These are phyloP conservation scores for Houttuynia cordata DNA, from an alignment of 164 flowering plant species.

Conservation along the genomic window DNA sequence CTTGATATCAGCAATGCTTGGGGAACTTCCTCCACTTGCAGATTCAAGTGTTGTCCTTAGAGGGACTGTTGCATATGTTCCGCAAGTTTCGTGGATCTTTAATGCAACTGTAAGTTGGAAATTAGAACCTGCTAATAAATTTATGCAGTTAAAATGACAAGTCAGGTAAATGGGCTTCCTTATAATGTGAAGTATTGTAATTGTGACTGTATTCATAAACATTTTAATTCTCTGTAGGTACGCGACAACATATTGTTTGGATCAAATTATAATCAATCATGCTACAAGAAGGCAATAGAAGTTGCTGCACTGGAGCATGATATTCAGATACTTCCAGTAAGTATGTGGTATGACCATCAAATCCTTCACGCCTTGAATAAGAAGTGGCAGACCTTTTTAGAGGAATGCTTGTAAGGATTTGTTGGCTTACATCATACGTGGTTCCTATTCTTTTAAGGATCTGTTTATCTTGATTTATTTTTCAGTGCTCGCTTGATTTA, in stretches of 20 bases:
- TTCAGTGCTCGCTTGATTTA: background rate
- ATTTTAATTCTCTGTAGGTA: constrained; percentile 35
- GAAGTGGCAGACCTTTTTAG: too few species aligned
- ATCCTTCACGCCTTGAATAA: too few species aligned
- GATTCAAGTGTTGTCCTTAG: constrained; percentile 56
- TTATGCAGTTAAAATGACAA: constrained; percentile 1
- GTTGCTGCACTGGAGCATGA: constrained; percentile 86
- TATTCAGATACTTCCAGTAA: constrained; percentile 80
- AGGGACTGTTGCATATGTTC: constrained; percentile 91
- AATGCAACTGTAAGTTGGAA: constrained; percentile 77
- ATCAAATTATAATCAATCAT: constrained; percentile 46
- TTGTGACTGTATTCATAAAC: too few species aligned
- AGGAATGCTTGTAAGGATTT: background rate
- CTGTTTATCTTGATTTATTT: background rate
- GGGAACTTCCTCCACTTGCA: constrained; percentile 69
- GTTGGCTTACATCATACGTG: background rate
- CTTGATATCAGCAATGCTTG: constrained; percentile 95
- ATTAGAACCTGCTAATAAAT: constrained; percentile 5
- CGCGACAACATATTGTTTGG: constrained; percentile 94
- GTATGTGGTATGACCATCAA: constrained; percentile 5
- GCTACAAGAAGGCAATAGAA: constrained; percentile 66
- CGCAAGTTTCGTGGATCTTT: constrained; percentile 98
- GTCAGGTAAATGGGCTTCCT: background rate
- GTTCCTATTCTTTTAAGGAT: too few species aligned
- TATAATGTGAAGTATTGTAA: too few species aligned